Conservation (phyloP, 2,329 filamentous ascomycete genomes). For the Cercospora sp. region DNA sequence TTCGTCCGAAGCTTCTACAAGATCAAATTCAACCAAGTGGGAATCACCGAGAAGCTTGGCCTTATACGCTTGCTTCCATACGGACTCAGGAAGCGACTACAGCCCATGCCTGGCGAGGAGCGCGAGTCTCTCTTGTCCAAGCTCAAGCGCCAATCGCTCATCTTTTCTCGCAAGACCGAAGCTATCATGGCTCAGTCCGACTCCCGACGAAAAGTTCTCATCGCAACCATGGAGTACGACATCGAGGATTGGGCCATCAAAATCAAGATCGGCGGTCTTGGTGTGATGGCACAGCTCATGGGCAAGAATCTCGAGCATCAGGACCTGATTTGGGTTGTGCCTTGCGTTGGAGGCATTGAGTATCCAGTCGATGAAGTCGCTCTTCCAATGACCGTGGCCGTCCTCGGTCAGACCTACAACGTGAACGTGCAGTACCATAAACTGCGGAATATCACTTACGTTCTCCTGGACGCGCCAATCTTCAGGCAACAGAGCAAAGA, state of each 20-base stretch:
- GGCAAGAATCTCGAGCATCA: constrained; percentile 62
- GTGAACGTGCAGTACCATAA: constrained; percentile 63
- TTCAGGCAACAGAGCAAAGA: constrained; percentile 62
- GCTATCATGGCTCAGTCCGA: constrained; percentile 11
- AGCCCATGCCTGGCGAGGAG: constrained; percentile 8
- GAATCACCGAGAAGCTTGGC: constrained; percentile 36
- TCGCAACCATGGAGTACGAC: constrained; percentile 70
- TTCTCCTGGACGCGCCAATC: constrained; percentile 64
- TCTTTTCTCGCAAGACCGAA: constrained; percentile 12
- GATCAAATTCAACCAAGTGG: constrained; percentile 61
- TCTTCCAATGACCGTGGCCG: constrained; percentile 60
- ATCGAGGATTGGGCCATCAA: constrained; percentile 69
- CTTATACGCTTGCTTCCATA: constrained; percentile 16
- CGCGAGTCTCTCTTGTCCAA: not conserved
- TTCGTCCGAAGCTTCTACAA: constrained; percentile 62
- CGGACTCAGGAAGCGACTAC: constrained; percentile 13
- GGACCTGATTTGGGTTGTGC: constrained; percentile 58
- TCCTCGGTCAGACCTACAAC: constrained; percentile 59
- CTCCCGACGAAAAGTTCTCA: constrained; percentile 54
- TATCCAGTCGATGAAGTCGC: constrained; percentile 60
- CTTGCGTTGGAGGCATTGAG: constrained; percentile 59
- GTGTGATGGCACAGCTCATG: constrained; percentile 69
- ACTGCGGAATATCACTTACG: constrained; percentile 64
- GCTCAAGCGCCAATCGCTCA: constrained; percentile 13
- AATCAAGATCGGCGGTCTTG: constrained; percentile 68